Evolutionary conservation across 2,329 filamentous ascomycete species (phyloP).

Genomic region (Colletotrichum sp.): DNA sequence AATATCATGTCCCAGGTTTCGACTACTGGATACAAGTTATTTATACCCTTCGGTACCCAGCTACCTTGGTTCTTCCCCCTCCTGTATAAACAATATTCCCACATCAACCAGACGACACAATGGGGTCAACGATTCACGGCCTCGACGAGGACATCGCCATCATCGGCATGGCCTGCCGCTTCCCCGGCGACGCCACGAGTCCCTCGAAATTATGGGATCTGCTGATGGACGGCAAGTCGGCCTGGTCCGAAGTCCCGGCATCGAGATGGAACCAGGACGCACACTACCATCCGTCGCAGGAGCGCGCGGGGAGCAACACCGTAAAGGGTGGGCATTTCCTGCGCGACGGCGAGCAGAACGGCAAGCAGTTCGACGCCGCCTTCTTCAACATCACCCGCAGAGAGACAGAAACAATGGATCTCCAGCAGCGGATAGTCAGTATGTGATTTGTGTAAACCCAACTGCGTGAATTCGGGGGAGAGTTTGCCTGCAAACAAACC

Average conservation of each 20-base stretch:
- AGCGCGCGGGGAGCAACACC: not conserved
- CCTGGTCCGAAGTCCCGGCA: not conserved
- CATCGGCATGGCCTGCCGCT: constrained; percentile 45
- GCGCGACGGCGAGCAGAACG: constrained; percentile 20
- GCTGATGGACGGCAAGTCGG: constrained; percentile 27
- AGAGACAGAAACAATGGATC: constrained; percentile 38
- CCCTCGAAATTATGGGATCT: constrained; percentile 42
- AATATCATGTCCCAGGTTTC: not conserved
- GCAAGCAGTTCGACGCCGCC: constrained; percentile 35
- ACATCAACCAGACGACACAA: not conserved
- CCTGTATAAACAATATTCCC: not conserved
- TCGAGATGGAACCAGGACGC: not conserved
- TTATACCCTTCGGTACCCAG: not conserved
- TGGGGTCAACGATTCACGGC: not conserved
- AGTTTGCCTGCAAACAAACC: not conserved
- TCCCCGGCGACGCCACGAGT: constrained; percentile 39
- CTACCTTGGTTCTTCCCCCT: not conserved
- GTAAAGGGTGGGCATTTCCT: constrained; percentile 29
- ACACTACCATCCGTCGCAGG: not conserved
- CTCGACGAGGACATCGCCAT: constrained; percentile 37
- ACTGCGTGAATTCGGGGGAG: not conserved
- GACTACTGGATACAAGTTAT: not conserved
- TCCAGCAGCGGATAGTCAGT: constrained; percentile 21
- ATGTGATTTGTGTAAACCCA: not conserved
- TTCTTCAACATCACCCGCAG: constrained; percentile 44